Base-by-base conservation (phyloP, 306 rosid genomes). In the Cicer pinnatifidum region DNA sequence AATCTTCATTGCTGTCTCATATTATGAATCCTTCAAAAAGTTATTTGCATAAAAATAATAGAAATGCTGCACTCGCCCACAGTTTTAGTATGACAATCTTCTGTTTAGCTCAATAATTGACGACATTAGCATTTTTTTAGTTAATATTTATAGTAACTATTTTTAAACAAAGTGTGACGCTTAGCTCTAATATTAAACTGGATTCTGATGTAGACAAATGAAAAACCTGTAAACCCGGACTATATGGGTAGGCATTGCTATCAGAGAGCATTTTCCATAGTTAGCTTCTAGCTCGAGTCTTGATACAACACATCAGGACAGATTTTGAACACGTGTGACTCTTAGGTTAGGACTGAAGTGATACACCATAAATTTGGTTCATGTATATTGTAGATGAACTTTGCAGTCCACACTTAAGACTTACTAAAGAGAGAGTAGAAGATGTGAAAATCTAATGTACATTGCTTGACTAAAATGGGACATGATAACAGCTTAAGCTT, bases 291-390 rank as follows among this genome's bases (percentile, higher is more conserved):
- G 60, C 45, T 72, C 4, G 46, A 72, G 38, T 72, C 51, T 38
- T 6, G 46, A 72, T 79, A 64, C 57, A 44, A 54, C 45, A 54
- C 70, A 79, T 73, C 38, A 45, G n/a, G 60, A 66, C 19, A 46
- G 13, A 39, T 58, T 58, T 48, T 45, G 61, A 57, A 58, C 15
- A 48, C 47, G 45, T 65, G 53, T 46, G 67, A 56, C 47, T 41
- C 6, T 43, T 45, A 19, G 45, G 8, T 6, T 74, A 64, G 75
- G 75, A 56, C 63, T 40, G 64, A 8, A 67, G 23, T 57, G 70
- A 66, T 46, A 53, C 54, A 53, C 40, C 16, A 7, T 62, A 45
- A 20, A 35, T 62, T 13, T 61, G 28, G 57, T 23, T 75, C 72
- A 28, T 43, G 81, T 46, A 37, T 61, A 44, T 7, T 9, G 19